phyloP scores from a whole-genome alignment of 169 alveolate species.

The Miamiensis avidus region DNA sequence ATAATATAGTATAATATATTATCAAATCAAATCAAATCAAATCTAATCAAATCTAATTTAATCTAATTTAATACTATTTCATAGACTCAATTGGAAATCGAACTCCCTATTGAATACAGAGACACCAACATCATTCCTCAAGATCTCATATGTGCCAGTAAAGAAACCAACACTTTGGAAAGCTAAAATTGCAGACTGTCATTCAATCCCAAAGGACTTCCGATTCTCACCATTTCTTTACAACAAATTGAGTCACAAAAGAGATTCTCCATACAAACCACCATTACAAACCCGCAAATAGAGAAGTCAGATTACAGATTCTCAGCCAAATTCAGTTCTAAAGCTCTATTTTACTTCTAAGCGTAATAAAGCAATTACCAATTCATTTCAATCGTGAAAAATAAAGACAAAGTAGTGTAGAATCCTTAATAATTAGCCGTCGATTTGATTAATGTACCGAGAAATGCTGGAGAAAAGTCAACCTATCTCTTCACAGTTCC shows the following conservation, averaged over 20 bases:
- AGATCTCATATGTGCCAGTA: neutral
- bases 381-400: neutral
- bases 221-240: neutral
- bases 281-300: neutral
- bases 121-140: neutral
- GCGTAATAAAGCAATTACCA: neutral
- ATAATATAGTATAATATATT: no score
- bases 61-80: no score
- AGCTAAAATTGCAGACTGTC: neutral
- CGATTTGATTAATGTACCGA: neutral
- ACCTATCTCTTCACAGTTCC: constrained; percentile 15
- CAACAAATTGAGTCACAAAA: neutral
- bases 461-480: constrained; percentile 12
- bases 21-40: no score
- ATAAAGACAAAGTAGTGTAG: neutral
- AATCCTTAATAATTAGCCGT: neutral
- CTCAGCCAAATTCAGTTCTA: neutral
- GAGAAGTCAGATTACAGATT: neutral
- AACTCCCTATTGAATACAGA: neutral
- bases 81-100: neutral
- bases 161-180: neutral
- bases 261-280: neutral
- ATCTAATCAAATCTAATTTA: no score
- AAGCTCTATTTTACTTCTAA: neutral
- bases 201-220: neutral